phyloP scores from a whole-genome alignment of 169 alveolate species.

The Plasmodium billcollinsi region DNA sequence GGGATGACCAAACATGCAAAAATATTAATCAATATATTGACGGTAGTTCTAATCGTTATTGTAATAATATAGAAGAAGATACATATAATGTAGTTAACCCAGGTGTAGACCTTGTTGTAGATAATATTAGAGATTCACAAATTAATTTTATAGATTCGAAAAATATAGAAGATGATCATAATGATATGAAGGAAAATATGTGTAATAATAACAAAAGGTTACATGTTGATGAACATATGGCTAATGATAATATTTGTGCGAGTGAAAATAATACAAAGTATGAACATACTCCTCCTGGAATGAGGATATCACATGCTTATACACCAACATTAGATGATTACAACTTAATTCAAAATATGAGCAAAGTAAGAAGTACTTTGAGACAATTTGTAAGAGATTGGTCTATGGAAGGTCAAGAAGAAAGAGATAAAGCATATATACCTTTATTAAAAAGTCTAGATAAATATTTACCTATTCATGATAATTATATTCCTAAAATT shows the following conservation, averaged over 20 bases:
- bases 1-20: background rate
- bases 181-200: background rate
- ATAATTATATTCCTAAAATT: constrained; percentile 86
- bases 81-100: background rate
- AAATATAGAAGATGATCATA: background rate
- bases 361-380: constrained; percentile 92
- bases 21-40: background rate
- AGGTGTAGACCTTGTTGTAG: background rate
- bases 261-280: background rate
- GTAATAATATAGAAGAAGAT: background rate
- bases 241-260: background rate
- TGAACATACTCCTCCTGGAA: constrained; percentile 58
- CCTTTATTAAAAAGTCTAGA: constrained; percentile 94
- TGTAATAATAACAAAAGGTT: background rate
- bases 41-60: background rate
- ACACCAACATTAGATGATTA: constrained; percentile 48
- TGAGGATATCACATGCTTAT: constrained; percentile 31
- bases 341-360: constrained; percentile 39
- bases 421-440: constrained; percentile 94
- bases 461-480: constrained; percentile 85
- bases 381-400: constrained; percentile 97
- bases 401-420: constrained; percentile 94
- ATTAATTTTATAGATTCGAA: background rate
- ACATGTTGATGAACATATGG: background rate
- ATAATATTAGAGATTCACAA: background rate